Percentiles rank a stretch among this genome's conserved stretches.
Conservation (phyloP, 805 yeast species). For the Candida chauliodis region DNA sequence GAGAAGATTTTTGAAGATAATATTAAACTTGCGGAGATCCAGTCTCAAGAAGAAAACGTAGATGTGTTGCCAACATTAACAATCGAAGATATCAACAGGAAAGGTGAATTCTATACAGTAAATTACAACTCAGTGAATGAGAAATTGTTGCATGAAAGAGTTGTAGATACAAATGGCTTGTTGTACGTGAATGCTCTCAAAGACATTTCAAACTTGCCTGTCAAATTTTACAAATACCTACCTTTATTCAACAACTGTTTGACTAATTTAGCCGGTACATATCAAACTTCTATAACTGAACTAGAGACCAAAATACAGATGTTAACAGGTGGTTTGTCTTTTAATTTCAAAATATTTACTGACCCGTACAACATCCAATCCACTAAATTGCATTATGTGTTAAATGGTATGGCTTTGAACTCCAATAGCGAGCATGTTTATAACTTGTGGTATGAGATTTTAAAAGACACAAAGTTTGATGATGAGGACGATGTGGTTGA, state of each 20-base stretch:
- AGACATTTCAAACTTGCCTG: constrained; percentile 56
- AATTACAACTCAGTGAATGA: constrained; percentile 23
- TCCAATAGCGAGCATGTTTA: constrained; percentile 58
- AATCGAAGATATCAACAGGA: constrained; percentile 66
- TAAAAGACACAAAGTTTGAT: constrained; percentile 64
- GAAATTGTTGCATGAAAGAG: constrained; percentile 43
- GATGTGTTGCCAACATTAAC: constrained; percentile 77
- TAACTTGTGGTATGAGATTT: constrained; percentile 65
- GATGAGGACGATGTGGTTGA: constrained; percentile 40
- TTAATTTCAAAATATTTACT: constrained; percentile 55
- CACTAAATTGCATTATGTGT: constrained; percentile 50
- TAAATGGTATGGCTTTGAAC: constrained; percentile 69
- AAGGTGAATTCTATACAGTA: constrained; percentile 39
- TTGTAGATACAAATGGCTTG: constrained; percentile 77
- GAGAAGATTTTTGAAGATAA: constrained; percentile 60
- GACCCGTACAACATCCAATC: constrained; percentile 48
- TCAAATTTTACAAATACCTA: constrained; percentile 60
- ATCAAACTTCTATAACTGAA: constrained; percentile 62
- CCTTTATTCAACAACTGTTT: constrained; percentile 77
- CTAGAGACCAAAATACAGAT: constrained; percentile 82
- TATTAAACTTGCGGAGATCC: constrained; percentile 54
- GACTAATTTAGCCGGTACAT: constrained; percentile 82
- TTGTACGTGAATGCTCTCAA: constrained; percentile 72
- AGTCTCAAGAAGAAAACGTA: constrained; percentile 66
- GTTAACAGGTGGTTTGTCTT: constrained; percentile 78